Conservation (phyloP, 257 asterid species). For the Agastache rugosa region DNA sequence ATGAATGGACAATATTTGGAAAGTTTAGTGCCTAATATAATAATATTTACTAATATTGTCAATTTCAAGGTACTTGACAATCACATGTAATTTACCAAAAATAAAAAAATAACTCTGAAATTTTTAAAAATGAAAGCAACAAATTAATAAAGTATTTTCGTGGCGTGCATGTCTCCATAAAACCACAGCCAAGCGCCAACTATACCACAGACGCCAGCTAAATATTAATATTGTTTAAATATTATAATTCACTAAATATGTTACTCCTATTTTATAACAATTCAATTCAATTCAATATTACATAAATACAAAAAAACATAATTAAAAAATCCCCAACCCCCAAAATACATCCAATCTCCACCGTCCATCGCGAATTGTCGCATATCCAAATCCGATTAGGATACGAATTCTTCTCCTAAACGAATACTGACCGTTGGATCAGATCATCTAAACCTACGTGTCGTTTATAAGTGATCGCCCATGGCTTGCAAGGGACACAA, state of each 20-base stretch:
- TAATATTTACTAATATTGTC: no score
- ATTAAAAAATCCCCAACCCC: neutral
- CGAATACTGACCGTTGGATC: conserved; percentile 47
- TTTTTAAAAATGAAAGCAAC: neutral
- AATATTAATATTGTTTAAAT: neutral
- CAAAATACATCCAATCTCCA: conserved; percentile 19
- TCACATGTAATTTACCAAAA: neutral
- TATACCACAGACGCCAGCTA: conserved; percentile 36
- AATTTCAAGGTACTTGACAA: neutral
- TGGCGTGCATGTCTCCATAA: conserved; percentile 28
- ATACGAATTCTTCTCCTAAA: conserved; percentile 6
- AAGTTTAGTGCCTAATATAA: neutral
- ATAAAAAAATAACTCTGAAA: neutral
- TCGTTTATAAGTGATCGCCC: neutral
- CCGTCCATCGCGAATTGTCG: conserved; percentile 35
- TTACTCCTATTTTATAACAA: neutral
- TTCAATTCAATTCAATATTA: neutral
- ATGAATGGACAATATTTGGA: neutral
- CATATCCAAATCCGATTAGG: conserved; percentile 3
- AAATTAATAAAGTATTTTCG: neutral
- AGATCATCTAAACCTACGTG: conserved; percentile 27
- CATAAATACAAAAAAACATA: neutral
- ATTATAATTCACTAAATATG: neutral
- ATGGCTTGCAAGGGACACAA: conserved; percentile 52
- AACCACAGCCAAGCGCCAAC: conserved; percentile 21